Evolutionary conservation across 805 yeast genomes (phyloP), one percentile per base, ranked within the genome.

Genomic region (Lipomyces lipofer): DNA sequence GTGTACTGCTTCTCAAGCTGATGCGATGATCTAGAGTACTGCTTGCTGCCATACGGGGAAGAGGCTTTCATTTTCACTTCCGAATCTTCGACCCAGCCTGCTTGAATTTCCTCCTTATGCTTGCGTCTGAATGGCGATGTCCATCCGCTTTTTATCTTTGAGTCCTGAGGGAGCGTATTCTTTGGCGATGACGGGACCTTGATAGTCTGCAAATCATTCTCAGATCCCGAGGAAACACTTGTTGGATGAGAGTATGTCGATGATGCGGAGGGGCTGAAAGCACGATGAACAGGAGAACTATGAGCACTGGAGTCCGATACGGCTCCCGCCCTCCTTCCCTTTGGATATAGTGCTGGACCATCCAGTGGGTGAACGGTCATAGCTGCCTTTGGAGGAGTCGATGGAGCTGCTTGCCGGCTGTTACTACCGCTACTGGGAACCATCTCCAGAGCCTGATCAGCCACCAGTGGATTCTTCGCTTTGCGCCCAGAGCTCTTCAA

Each of bases 61-160:
- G 45, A 35, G 2, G 49, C 13, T 15, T 30, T 10, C 17, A 38
- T 6, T 10, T 49, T 51, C 25, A 29, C 28, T 12, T 39, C 30
- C 9, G 36, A 36, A 28, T 48, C 49, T 9, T 43, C 55, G 1
- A 59, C 62, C 67, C 67, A 65, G 24, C 64, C 66, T 24, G 57
- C 52, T 24, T 61, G 53, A 38, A 62, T 53, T 21, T 71, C 75
- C 45, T 67, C 64, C 54, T 65, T 69, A 54, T 71, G 66, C 50
- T 70, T 65, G 29, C 74, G 66, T 52, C 74, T 65, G 64, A 75
- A 75, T 24, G 78, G 78, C 44, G 75, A 70, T 8, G 74, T 73
- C 78, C 79, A 75, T 1, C 75, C 69, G 28, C 72, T 50, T 10
- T 28, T 47, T 25, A 1, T 36, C n/a, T 36, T 10, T 6, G 40